These are phyloP conservation scores for Warburgia ugandensis DNA, from an alignment of 164 flowering plant species.

Conservation along the genomic window DNA sequence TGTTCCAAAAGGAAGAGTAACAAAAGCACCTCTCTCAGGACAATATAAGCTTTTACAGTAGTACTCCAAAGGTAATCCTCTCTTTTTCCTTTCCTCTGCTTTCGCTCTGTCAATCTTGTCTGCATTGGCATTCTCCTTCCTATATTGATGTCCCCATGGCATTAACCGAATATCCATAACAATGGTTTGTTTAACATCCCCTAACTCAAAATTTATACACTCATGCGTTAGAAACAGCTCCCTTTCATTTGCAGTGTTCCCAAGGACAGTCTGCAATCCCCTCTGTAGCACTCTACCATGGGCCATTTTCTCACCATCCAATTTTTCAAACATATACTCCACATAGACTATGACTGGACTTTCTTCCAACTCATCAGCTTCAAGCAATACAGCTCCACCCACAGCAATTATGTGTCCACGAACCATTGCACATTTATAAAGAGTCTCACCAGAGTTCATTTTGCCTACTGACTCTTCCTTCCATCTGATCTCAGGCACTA, in stretches of 20 bases:
- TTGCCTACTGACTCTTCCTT: constrained; percentile 54
- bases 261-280: constrained; percentile 71
- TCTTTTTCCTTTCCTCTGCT: constrained; percentile 71
- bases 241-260: constrained; percentile 74
- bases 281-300: constrained; percentile 75
- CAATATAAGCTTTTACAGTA: constrained; percentile 83
- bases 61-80: constrained; percentile 70
- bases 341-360: constrained; percentile 49
- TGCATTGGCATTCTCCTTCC: constrained; percentile 48
- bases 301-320: constrained; percentile 46
- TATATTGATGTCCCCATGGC: constrained; percentile 78
- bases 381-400: constrained; percentile 52
- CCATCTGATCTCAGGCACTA: constrained; percentile 41
- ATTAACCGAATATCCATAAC: constrained; percentile 33
- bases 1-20: constrained; percentile 36
- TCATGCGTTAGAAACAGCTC: constrained; percentile 79
- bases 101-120: constrained; percentile 46
- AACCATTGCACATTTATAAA: constrained; percentile 50
- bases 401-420: constrained; percentile 46
- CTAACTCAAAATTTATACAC: constrained; percentile 53
- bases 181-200: constrained; percentile 42
- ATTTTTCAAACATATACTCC: constrained; percentile 78
- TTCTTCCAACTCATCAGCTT: constrained; percentile 37
- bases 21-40: constrained; percentile 84
- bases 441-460: constrained; percentile 35